Evolutionary conservation across 2,329 filamentous ascomycete genomes (phyloP), one percentile per base, ranked within the genome.

Genomic region (Xylaria hypoxylon): DNA sequence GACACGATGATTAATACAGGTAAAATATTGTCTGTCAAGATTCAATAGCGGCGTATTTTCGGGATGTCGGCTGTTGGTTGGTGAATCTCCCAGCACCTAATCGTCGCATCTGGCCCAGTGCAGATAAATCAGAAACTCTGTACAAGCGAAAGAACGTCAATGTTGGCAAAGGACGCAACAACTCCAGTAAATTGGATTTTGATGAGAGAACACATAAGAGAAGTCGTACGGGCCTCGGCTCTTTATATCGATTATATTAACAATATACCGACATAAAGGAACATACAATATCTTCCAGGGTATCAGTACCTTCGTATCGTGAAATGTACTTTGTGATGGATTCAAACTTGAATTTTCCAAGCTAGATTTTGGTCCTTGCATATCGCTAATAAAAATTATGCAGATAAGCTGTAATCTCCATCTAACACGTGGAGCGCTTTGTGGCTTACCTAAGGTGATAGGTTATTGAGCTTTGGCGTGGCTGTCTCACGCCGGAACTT

Each of bases 321-420:
- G 15, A 50, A 50, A 17, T 31, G 15, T 52, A 35, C 15, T 19
- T 31, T 15, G 13, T 24, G 45, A n/a, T 22, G 17, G 24, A 57
- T 50, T 47, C 19, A 35, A 62, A 42, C 59, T 55, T 38, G 40
- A 62, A 62, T 55, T 62, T 62, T 62, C 59, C 15, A 40, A 45
- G 48, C 48, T 35, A 35, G 48, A 22, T 52, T 33, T n/a, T 10
- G 11, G 48, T 35, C 48, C 28, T 15, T 52, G 48, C 48, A 52
- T 52, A 52, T 50, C 47, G 47, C 5, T 22, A 52, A 15, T n/a
- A 28, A 19, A 24, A 10, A 33, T 19, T 52, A 52, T 52, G 48
- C 48, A 52, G 28, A 51, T 52, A 52, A 35, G 28, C 28, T 52
- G 10, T 35, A 52, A 52, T 52, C 45, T 48, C 8, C 11, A 28